Evolutionary conservation across 306 rosid genomes (phyloP).

Genomic region (Quercus rubra): DNA sequence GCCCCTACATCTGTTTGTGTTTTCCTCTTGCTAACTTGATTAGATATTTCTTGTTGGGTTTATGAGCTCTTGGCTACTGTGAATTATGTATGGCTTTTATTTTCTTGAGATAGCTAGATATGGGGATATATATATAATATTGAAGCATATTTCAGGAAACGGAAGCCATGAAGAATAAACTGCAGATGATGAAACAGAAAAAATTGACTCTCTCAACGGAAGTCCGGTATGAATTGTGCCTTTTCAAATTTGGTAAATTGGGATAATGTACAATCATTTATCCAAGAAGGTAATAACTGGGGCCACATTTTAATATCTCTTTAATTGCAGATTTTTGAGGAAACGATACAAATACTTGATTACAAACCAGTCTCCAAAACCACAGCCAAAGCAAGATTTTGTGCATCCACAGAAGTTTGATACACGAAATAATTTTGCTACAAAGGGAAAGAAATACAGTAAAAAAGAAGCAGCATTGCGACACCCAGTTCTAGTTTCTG

Average conservation of each 20-base stretch:
- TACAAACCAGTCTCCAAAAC: conserved; percentile 38
- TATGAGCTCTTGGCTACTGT: not conserved
- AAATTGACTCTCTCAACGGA: conserved; percentile 61
- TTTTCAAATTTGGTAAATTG: not conserved
- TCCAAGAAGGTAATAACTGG: not conserved
- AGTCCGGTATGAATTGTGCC: conserved; percentile 55
- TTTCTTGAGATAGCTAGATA: not conserved
- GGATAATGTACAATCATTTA: not conserved
- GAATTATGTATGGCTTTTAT: not conserved
- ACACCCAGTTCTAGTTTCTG: conserved; percentile 16
- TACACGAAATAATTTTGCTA: conserved; percentile 23
- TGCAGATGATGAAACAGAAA: conserved; percentile 55
- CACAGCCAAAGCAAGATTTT: conserved; percentile 37
- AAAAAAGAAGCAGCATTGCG: conserved; percentile 47
- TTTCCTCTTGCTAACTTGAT: conserved; percentile 5
- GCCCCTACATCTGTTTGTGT: conserved; percentile 2
- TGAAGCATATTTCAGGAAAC: conserved; percentile 54
- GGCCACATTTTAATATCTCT: not conserved
- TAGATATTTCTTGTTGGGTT: not conserved
- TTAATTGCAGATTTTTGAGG: conserved; percentile 67
- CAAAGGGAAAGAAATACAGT: conserved; percentile 47
- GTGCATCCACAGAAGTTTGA: conserved; percentile 35
- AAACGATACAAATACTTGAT: conserved; percentile 55
- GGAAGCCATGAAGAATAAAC: conserved; percentile 54
- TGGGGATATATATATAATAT: conserved; percentile 14